phyloP scores from a whole-genome alignment of 805 yeast species.

The Kodamaea kakaduensis region DNA sequence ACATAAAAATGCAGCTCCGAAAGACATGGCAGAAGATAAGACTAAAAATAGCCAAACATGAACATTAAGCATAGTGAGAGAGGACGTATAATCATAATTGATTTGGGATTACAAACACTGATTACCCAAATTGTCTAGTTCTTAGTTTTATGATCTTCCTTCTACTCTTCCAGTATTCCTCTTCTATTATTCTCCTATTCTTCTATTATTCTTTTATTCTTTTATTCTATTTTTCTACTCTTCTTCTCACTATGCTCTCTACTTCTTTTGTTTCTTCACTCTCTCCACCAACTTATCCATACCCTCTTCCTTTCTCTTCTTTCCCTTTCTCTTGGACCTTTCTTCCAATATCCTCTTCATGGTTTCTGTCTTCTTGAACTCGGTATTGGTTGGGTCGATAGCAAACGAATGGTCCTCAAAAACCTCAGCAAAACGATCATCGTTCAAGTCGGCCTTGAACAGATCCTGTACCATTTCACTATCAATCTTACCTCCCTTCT shows the following conservation, averaged over 20 bases:
- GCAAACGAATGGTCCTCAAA: conserved; percentile 87
- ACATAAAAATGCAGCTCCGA: conserved; percentile 4
- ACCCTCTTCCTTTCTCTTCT: conserved; percentile 16
- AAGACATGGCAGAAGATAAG: too few relatives aligned
- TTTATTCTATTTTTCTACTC: conserved; percentile 16
- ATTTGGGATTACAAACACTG: too few relatives aligned
- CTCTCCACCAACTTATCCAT: conserved; percentile 42
- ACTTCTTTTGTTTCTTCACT: conserved; percentile 42
- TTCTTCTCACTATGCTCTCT: too few relatives aligned
- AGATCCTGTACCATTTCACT: conserved; percentile 44
- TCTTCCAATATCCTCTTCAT: conserved; percentile 82
- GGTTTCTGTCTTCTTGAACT: conserved; percentile 79
- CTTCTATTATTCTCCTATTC: too few relatives aligned
- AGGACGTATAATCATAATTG: too few relatives aligned
- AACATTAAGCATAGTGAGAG: too few relatives aligned
- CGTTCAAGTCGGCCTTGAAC: conserved; percentile 69
- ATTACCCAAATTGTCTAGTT: too few relatives aligned
- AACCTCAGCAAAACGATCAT: conserved; percentile 80
- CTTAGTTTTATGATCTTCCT: too few relatives aligned
- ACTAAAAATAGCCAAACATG: too few relatives aligned
- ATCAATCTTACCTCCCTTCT: conserved; percentile 46
- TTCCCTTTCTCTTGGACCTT: conserved; percentile 50
- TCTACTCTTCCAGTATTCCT: too few relatives aligned
- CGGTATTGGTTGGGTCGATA: conserved; percentile 90
- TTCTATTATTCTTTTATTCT: background rate